phyloP scores from a whole-genome alignment of 345 rosid genomes.

The Populus euphratica region DNA sequence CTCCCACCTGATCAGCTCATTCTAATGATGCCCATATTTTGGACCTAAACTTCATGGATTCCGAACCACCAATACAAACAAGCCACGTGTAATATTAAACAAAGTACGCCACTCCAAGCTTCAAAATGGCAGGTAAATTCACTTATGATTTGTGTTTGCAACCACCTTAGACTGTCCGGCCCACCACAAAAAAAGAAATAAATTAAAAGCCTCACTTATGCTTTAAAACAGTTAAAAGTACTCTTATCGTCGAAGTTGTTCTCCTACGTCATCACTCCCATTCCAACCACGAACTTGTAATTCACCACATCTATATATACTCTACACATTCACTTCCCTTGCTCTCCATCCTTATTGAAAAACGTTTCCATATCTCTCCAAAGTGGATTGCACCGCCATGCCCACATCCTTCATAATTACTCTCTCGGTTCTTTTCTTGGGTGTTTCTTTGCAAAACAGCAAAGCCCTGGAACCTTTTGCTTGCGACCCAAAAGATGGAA shows the following conservation, averaged over 20 bases:
- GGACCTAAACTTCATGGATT: conserved; percentile 5
- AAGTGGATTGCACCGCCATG: not conserved
- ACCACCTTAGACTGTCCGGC: not conserved
- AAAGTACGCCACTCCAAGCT: not conserved
- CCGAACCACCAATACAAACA: not conserved
- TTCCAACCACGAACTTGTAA: not conserved
- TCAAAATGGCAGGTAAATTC: conserved; percentile 37
- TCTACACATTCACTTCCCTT: conserved; percentile 3
- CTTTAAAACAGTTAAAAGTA: not conserved
- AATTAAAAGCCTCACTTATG: not conserved
- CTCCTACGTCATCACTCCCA: conserved; percentile 11
- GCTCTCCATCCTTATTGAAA: not conserved
- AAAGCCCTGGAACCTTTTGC: conserved; percentile 15
- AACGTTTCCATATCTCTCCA: not conserved
- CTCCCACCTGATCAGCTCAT: not conserved
- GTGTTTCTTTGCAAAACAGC: not conserved
- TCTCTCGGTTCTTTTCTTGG: not conserved
- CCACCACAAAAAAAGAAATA: not conserved
- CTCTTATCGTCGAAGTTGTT: conserved; percentile 15
- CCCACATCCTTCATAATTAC: not conserved
- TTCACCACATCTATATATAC: conserved; percentile 20
- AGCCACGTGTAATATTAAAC: not conserved
- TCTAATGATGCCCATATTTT: not conserved
- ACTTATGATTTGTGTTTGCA: conserved; percentile 12
- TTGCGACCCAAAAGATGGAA: conserved; percentile 15